These are phyloP conservation scores for Haplosporangium gracile DNA, from an alignment of 192 early-diverging fungal species.

Conservation along the genomic window DNA sequence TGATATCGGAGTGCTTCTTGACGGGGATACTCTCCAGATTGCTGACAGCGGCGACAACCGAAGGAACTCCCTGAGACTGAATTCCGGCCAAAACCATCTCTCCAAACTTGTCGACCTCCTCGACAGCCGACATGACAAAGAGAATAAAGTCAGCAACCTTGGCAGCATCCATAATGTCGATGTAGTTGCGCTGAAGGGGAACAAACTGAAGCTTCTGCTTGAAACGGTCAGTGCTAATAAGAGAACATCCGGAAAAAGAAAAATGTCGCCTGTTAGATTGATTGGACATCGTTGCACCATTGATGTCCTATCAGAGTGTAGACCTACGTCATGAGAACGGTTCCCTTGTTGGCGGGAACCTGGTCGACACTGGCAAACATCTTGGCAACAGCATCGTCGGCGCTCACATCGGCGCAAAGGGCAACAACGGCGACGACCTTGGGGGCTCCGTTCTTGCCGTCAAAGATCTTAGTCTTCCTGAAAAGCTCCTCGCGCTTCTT, in stretches of 20 bases:
- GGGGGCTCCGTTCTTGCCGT: constrained; percentile 84
- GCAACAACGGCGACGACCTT: constrained; percentile 93
- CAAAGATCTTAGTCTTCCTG: constrained; percentile 83
- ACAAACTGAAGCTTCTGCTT: constrained; percentile 93
- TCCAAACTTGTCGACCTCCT: constrained; percentile 96
- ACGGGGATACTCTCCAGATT: constrained; percentile 72
- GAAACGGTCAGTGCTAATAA: constrained; percentile 80
- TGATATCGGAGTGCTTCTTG: constrained; percentile 81
- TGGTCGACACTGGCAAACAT: constrained; percentile 63
- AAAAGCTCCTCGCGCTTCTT: constrained; percentile 84
- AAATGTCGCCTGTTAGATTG: not conserved
- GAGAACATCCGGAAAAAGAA: not conserved
- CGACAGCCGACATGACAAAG: constrained; percentile 87
- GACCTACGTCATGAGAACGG: constrained; percentile 55
- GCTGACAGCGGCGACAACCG: constrained; percentile 79
- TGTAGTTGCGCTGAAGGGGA: constrained; percentile 80
- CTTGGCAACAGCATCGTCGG: constrained; percentile 64
- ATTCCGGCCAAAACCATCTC: constrained; percentile 85
- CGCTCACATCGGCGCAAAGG: constrained; percentile 84
- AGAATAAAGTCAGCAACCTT: constrained; percentile 94
- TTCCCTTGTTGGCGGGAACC: constrained; percentile 43
- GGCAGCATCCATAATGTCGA: constrained; percentile 89
- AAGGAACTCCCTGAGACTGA: constrained; percentile 89
- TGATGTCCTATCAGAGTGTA: not conserved
- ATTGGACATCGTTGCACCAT: not conserved